Evolutionary conservation across 129 eudicot species (phyloP).

Genomic region (Flaveria bidentis): DNA sequence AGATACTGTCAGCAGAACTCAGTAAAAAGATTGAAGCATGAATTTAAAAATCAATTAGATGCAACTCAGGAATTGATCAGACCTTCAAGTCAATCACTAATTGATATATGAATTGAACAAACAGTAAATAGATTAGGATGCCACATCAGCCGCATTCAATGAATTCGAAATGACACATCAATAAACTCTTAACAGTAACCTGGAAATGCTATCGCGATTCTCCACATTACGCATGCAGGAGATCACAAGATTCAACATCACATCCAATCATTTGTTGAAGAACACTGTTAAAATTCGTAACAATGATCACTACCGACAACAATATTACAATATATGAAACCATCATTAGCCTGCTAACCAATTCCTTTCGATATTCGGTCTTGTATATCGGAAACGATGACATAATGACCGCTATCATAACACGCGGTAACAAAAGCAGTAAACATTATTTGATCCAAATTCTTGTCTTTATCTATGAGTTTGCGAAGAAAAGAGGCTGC

Average conservation of each 20-base stretch:
- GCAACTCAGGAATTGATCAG: no score
- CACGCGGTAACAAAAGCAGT: slow-evolving; percentile 81
- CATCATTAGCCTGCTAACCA: slow-evolving; percentile 41
- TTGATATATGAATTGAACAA: no score
- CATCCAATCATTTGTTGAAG: neutral
- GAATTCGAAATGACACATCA: neutral
- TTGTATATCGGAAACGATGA: slow-evolving; percentile 68
- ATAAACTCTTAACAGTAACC: neutral
- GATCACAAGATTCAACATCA: slow-evolving; percentile 2
- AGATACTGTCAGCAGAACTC: no score
- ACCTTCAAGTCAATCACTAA: no score
- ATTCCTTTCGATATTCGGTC: slow-evolving; percentile 53
- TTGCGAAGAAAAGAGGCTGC: slow-evolving; percentile 61
- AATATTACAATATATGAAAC: slow-evolving; percentile 11
- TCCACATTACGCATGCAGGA: neutral
- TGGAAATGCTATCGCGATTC: neutral
- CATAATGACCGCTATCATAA: slow-evolving; percentile 71
- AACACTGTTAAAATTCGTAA: neutral
- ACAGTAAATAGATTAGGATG: neutral
- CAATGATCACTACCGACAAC: slow-evolving; percentile 1
- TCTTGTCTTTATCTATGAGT: slow-evolving; percentile 56
- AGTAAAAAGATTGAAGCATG: no score
- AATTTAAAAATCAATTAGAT: no score
- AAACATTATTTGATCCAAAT: slow-evolving; percentile 62
- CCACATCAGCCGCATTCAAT: neutral